Evolutionary conservation across 495 filamentous ascomycete species (phyloP), one percentile per base, ranked within the genome.

Genomic region (Eremomyces bilateralis): DNA sequence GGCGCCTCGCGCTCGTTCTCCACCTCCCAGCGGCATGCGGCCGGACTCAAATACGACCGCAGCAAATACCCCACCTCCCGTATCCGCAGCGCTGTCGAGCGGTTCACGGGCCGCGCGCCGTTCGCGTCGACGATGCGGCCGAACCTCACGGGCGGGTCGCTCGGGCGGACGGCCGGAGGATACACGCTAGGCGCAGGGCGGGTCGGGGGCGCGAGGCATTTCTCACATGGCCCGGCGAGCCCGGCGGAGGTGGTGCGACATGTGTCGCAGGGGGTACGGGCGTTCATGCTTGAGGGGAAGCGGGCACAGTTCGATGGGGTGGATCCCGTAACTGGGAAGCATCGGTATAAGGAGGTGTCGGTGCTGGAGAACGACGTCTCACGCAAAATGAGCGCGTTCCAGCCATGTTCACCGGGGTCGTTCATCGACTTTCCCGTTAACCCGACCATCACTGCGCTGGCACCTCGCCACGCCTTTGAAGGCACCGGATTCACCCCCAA

Each of bases 181-280:
- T 95, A 95, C 57, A 62, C 67, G 19, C 51, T 80, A 13, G 75
- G 78, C 15, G 65, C 66, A 15, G 76, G 75, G 15, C 65, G 77
- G 13, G 53, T 70, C 24, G 74, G 76, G 20, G 73, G 80, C 21
- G 73, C 71, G 12, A 66, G 88, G 31, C 83, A 79, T 55, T 97
- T 95, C 61, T 85, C 79, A 1, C 85, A 94, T 53, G 71, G 71
- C 0, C 77, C 88, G 6, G 68, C 81, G 2, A 71, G 72, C 1
- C 82, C 78, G 15, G 80, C 83, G 3, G 78, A 95, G 50, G 80
- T 95, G 15, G 63, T 95, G n/a, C 71, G 83, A 46, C 93, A 93
- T 57, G 85, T 95, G 1, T 91, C 80, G 15, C 70, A 76, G 38
- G 88, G 82, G 0, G 71, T 93, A 34, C 73, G 88, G 3, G 83